phyloP scores from a whole-genome alignment of 495 filamentous ascomycete genomes.

The Cercophora newfieldiana region DNA sequence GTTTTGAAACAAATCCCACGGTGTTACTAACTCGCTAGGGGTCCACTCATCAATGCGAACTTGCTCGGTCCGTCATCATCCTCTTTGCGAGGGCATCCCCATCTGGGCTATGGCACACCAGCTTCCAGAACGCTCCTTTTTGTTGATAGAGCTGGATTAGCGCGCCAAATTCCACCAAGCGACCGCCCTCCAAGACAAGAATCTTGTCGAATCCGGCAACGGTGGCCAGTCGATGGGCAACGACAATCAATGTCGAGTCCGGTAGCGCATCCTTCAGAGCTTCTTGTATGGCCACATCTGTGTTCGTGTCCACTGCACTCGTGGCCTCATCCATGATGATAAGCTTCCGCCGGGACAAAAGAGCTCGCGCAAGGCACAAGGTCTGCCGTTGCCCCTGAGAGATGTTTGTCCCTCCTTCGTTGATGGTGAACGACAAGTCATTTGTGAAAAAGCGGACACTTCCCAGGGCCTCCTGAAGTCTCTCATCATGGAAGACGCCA shows the following conservation, averaged over 20 bases:
- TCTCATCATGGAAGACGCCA: constrained; percentile 52
- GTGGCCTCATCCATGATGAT: constrained; percentile 87
- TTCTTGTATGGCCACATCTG: constrained; percentile 68
- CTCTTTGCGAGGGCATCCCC: too few species aligned
- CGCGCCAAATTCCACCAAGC: constrained; percentile 56
- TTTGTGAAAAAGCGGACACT: constrained; percentile 5
- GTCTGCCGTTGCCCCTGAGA: constrained; percentile 64
- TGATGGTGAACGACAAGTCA: constrained; percentile 30
- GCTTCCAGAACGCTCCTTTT: constrained; percentile 30
- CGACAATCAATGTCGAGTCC: constrained; percentile 75
- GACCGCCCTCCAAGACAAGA: constrained; percentile 61
- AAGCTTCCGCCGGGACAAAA: constrained; percentile 72
- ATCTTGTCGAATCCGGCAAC: constrained; percentile 71
- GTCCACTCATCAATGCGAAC: too few species aligned
- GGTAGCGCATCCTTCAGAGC: constrained; percentile 68
- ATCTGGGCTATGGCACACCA: constrained; percentile 33
- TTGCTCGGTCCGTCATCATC: too few species aligned
- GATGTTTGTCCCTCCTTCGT: constrained; percentile 49
- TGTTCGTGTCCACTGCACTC: constrained; percentile 70
- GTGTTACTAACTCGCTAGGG: neutral
- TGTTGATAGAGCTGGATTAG: constrained; percentile 25
- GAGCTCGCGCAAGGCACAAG: constrained; percentile 68
- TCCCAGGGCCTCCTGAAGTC: constrained; percentile 55
- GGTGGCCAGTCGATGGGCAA: constrained; percentile 70
- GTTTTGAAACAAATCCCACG: neutral